Percentiles rank a stretch among this genome's conserved stretches.
Evolutionary conservation across 805 yeast species (phyloP).

Genomic region (Metschnikowia cerradonensis): DNA sequence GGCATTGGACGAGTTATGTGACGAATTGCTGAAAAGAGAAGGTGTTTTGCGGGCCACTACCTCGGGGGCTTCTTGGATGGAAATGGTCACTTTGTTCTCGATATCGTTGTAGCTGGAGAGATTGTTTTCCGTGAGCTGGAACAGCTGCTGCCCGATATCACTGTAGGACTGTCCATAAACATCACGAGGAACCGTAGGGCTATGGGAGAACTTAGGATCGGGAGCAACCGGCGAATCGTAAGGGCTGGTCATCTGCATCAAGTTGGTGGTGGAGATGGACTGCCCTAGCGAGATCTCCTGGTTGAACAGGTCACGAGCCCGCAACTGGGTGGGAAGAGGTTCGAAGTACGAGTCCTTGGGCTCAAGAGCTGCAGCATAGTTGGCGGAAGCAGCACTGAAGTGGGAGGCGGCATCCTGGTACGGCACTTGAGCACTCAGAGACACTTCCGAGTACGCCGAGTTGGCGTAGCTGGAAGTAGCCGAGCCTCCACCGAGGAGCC

Average conservation of each 20-base stretch:
- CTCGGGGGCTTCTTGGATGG: slow-evolving; percentile 24
- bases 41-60: slow-evolving; percentile 45
- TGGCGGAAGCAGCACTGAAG: slow-evolving; percentile 15
- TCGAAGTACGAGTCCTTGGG: slow-evolving; percentile 5
- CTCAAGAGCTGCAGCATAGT: background rate
- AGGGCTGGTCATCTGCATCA: slow-evolving; percentile 11
- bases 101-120: slow-evolving; percentile 15
- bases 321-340: background rate
- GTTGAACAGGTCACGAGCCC: slow-evolving; percentile 23
- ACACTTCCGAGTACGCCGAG: slow-evolving; percentile 29
- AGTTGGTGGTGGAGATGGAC: slow-evolving; percentile 34
- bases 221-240: background rate
- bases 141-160: background rate
- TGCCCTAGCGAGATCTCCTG: slow-evolving; percentile 38
- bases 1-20: slow-evolving; percentile 35
- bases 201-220: background rate
- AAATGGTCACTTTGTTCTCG: slow-evolving; percentile 15
- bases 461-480: slow-evolving; percentile 19
- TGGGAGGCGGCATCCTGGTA: slow-evolving; percentile 36
- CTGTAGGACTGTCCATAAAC: background rate
- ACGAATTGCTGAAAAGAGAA: slow-evolving; percentile 52
- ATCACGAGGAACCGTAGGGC: no score
- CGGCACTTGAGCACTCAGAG: slow-evolving; percentile 36
- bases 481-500: slow-evolving; percentile 9
- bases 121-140: slow-evolving; percentile 17